Evolutionary conservation across 345 rosid species (phyloP).

Genomic region (Xanthoceras sorbifolium): DNA sequence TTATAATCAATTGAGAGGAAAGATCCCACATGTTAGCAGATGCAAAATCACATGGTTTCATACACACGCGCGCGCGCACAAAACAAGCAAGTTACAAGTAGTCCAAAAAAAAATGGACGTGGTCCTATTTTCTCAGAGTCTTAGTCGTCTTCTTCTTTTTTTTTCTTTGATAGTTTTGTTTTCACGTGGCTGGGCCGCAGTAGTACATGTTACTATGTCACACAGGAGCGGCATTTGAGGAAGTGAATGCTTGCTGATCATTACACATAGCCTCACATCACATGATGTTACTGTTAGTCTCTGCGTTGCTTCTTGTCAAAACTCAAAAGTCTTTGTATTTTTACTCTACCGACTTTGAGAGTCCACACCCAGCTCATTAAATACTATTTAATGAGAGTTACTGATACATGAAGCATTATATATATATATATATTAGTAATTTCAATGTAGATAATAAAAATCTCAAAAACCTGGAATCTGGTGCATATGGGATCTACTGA

Average conservation of each 20-base stretch:
- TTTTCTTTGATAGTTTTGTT: neutral
- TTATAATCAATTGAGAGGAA: neutral
- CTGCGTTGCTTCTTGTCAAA: neutral
- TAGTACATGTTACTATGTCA: constrained; percentile 1
- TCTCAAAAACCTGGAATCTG: too few species aligned
- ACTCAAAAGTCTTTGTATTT: too few species aligned
- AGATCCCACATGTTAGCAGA: neutral
- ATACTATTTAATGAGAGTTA: too few species aligned
- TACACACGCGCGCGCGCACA: too few species aligned
- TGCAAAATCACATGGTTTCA: neutral
- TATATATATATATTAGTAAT: too few species aligned
- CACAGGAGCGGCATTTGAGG: neutral
- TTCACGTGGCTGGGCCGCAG: constrained; percentile 9
- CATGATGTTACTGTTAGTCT: neutral
- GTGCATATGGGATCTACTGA: too few species aligned
- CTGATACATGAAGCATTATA: too few species aligned
- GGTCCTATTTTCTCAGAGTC: neutral
- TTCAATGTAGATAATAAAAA: too few species aligned
- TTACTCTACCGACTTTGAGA: too few species aligned
- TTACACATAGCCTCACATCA: neutral
- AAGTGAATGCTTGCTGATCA: neutral
- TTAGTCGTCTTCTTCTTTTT: neutral
- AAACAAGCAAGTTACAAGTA: neutral
- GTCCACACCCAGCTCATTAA: too few species aligned
- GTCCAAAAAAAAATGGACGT: neutral